Evolutionary conservation across 2,329 filamentous ascomycete genomes (phyloP).

Genomic region (Ophiostoma tasmaniense): DNA sequence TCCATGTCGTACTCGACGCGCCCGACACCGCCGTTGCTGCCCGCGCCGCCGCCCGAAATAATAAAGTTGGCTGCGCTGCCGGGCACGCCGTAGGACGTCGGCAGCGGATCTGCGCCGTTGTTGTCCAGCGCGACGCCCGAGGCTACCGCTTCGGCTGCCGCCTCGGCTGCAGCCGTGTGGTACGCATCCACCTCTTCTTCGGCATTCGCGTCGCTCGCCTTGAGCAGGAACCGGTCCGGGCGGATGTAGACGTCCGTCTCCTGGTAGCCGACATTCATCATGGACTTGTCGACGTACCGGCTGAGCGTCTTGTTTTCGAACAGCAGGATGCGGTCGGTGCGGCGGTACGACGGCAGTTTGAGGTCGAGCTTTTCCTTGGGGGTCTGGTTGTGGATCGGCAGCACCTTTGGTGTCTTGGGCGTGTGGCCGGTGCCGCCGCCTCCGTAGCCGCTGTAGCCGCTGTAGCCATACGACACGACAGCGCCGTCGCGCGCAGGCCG

Average conservation of each 20-base stretch:
- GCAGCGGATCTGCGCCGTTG: not conserved
- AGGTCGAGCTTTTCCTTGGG: conserved; percentile 72
- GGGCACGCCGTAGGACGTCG: conserved; percentile 22
- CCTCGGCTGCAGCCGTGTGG: conserved; percentile 39
- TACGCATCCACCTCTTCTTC: conserved; percentile 50
- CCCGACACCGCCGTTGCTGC: conserved; percentile 46
- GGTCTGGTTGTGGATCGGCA: conserved; percentile 72
- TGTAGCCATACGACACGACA: conserved; percentile 40
- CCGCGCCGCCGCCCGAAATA: conserved; percentile 10
- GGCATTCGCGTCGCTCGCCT: conserved; percentile 49
- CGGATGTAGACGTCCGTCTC: conserved; percentile 84
- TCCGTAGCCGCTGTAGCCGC: conserved; percentile 25
- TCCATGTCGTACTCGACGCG: conserved; percentile 99
- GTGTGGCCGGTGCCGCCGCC: conserved; percentile 33
- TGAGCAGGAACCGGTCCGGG: conserved; percentile 63
- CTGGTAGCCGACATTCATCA: conserved; percentile 94
- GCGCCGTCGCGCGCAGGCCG: conserved; percentile 44
- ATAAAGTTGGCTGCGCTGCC: conserved; percentile 39
- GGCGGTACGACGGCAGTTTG: conserved; percentile 65
- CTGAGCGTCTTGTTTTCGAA: conserved; percentile 81
- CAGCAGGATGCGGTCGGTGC: conserved; percentile 67
- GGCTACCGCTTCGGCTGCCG: conserved; percentile 31
- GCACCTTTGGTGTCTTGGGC: conserved; percentile 53
- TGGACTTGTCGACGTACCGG: conserved; percentile 89
- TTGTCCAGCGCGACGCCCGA: not conserved